phyloP scores from a whole-genome alignment of 2,329 filamentous ascomycete species.

The Claviceps paspali region DNA sequence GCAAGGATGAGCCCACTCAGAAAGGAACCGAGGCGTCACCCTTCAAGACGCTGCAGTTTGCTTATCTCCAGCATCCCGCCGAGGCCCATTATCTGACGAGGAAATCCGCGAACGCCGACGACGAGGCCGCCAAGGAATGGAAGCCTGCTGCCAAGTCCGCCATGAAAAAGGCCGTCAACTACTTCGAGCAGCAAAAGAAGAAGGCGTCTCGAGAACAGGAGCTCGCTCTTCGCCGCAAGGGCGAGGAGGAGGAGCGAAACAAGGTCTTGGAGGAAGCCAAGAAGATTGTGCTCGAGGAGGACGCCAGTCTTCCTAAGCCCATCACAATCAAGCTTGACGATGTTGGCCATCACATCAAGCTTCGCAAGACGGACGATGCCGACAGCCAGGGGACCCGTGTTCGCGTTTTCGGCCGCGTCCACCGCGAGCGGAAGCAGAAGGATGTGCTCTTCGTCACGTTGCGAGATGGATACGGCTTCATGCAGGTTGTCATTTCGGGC shows the following conservation, averaged over 20 bases:
- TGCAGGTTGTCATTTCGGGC: slow-evolving; percentile 39
- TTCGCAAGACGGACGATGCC: slow-evolving; percentile 21
- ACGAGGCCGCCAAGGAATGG: slow-evolving; percentile 16
- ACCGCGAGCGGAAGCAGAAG: slow-evolving; percentile 69
- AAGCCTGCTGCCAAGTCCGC: slow-evolving; percentile 11
- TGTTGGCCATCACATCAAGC: slow-evolving; percentile 15
- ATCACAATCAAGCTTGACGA: slow-evolving; percentile 50
- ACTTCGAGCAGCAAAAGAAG: slow-evolving; percentile 10
- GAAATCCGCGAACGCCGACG: slow-evolving; percentile 41
- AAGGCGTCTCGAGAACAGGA: slow-evolving; percentile 10
- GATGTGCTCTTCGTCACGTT: slow-evolving; percentile 78
- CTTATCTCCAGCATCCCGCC: slow-evolving; percentile 40
- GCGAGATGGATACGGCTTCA: slow-evolving; percentile 52
- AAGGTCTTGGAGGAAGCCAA: slow-evolving; percentile 54
- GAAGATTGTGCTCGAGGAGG: slow-evolving; percentile 55
- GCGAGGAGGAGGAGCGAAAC: slow-evolving; percentile 10
- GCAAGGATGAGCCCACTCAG: slow-evolving; percentile 53
- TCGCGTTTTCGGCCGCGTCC: slow-evolving; percentile 66
- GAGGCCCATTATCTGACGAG: slow-evolving; percentile 15
- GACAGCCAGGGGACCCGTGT: slow-evolving; percentile 55
- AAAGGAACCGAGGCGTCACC: slow-evolving; percentile 57
- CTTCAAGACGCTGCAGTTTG: slow-evolving; percentile 68
- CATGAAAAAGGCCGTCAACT: slow-evolving; percentile 11
- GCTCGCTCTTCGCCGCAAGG: slow-evolving; percentile 9
- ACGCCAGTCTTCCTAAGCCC: slow-evolving; percentile 55